Evolutionary conservation across 352 stramenopile species (phyloP).

Genomic region (Plasmopara muralis): DNA sequence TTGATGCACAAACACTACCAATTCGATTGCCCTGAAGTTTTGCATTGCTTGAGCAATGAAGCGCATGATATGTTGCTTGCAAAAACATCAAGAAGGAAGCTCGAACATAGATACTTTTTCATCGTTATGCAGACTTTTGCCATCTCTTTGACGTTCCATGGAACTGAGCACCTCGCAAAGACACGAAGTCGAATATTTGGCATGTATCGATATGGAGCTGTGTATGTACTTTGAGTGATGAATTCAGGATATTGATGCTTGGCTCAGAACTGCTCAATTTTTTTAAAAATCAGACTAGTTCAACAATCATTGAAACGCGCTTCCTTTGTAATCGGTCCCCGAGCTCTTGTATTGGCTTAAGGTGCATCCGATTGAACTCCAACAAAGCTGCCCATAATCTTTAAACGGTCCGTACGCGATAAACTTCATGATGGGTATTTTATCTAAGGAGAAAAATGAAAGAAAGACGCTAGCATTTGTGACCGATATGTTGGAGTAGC

Average conservation of each 20-base stretch:
- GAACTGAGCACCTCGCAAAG: no score
- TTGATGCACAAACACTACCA: constrained; percentile 42
- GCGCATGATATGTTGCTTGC: no score
- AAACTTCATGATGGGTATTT: constrained; percentile 37
- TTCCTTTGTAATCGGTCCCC: constrained; percentile 47
- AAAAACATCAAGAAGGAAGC: no score
- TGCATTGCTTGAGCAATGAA: no score
- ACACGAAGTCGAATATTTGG: no score
- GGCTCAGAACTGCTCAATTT: constrained; percentile 23
- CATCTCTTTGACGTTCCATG: no score
- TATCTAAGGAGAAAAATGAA: constrained; percentile 43
- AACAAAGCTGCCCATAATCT: constrained; percentile 51
- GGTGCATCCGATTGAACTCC: constrained; percentile 49
- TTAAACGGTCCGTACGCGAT: constrained; percentile 48
- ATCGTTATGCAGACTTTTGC: no score
- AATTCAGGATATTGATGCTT: constrained; percentile 49
- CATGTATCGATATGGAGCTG: constrained; percentile 34
- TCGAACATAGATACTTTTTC: no score
- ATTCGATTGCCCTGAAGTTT: no score
- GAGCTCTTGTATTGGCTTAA: constrained; percentile 47
- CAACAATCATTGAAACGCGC: constrained; percentile 43
- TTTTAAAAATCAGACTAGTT: constrained; percentile 58
- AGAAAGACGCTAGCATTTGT: constrained; percentile 33
- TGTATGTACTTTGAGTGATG: constrained; percentile 44
- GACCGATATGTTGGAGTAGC: constrained; percentile 49